Evolutionary conservation across 495 filamentous ascomycete genomes (phyloP).

Genomic region (Talaromyces adpressus): DNA sequence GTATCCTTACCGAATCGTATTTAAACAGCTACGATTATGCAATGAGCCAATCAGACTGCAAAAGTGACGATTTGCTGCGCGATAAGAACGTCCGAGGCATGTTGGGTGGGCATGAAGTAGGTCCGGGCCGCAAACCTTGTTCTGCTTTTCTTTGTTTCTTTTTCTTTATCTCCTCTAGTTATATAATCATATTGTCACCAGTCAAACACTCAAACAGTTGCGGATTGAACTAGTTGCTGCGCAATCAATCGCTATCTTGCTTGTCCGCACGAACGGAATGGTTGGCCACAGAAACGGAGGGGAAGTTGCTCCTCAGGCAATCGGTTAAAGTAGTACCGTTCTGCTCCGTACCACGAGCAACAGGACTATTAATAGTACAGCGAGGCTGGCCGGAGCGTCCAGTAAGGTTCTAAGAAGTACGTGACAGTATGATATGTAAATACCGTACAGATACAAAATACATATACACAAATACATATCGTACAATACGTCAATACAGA

Average conservation of each 20-base stretch:
- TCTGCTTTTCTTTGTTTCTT: neutral
- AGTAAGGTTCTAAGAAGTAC: neutral
- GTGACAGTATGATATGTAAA: neutral
- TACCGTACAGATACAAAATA: neutral
- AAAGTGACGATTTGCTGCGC: neutral
- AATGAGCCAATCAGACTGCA: neutral
- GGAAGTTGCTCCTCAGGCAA: neutral
- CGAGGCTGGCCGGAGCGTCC: neutral
- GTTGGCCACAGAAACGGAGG: neutral
- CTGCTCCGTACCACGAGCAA: neutral
- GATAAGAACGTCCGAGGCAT: conserved; percentile 1
- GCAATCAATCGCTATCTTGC: neutral
- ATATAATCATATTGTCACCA: neutral
- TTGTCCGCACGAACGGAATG: neutral
- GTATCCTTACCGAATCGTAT: neutral
- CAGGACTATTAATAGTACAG: neutral
- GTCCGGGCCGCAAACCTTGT: conserved; percentile 6
- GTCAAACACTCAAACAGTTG: neutral
- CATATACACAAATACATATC: neutral
- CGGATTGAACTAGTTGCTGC: neutral
- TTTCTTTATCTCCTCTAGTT: neutral
- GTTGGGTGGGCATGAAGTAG: neutral
- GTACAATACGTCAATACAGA: neutral
- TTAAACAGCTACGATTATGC: neutral
- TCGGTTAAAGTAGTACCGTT: neutral